These are phyloP conservation scores for Cercophora samala DNA, from an alignment of 495 filamentous ascomycete species.

Conservation along the genomic window DNA sequence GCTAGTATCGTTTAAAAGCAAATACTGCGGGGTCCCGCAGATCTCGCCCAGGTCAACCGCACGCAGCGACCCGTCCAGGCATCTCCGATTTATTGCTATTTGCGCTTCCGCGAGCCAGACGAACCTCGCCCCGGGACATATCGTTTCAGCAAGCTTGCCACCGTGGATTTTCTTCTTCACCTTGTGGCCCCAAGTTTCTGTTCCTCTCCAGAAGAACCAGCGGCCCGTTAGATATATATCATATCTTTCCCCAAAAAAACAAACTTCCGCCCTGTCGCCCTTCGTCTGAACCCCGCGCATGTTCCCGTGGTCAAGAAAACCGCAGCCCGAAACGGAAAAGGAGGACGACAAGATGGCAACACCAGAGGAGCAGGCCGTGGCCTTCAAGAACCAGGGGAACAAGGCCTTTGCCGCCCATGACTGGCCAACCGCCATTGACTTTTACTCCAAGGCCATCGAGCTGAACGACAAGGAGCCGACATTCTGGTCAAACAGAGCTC, in stretches of 20 bases:
- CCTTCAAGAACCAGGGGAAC: conserved; percentile 91
- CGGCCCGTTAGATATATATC: background rate
- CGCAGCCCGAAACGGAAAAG: conserved; percentile 16
- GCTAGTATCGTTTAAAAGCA: conserved; percentile 17
- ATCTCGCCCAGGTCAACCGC: conserved; percentile 9
- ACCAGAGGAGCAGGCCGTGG: conserved; percentile 59
- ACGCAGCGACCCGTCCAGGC: conserved; percentile 3
- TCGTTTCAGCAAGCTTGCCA: conserved; percentile 15
- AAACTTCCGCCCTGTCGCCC: background rate
- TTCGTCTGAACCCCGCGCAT: conserved; percentile 1
- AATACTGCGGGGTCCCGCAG: conserved; percentile 12
- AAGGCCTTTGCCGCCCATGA: conserved; percentile 84
- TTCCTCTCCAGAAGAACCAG: background rate
- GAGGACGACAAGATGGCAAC: conserved; percentile 31
- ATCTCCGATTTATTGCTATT: conserved; percentile 6
- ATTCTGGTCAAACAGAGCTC: conserved; percentile 90
- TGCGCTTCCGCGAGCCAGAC: conserved; percentile 17
- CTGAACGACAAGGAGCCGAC: conserved; percentile 78
- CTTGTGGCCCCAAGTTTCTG: background rate
- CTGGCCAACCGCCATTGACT: conserved; percentile 79
- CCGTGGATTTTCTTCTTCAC: conserved; percentile 3
- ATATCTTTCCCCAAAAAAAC: background rate
- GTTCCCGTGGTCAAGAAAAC: conserved; percentile 20
- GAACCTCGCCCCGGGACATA: background rate
- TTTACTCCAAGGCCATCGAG: conserved; percentile 88